A percentile compares a stretch with the other conserved stretches of the same genome.
Conservation (phyloP, 495 filamentous ascomycete genomes). For the Hyaloscypha finlandica region DNA sequence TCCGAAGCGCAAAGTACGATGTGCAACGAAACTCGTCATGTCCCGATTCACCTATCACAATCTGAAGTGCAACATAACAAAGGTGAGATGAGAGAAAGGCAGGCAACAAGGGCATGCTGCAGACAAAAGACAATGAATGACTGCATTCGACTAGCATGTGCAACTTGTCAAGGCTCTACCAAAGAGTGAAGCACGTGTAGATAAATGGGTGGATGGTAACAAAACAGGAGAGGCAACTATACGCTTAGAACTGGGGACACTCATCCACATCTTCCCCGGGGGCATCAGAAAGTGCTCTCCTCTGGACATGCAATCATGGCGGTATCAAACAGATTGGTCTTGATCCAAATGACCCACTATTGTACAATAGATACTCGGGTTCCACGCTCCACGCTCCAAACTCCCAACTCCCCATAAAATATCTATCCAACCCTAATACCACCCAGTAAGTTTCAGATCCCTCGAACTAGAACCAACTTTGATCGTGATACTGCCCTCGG, state of each 20-base stretch:
- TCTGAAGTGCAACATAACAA: too few species aligned
- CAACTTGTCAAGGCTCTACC: too few species aligned
- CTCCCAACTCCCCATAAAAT: neutral
- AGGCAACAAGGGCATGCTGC: too few species aligned
- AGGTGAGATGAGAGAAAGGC: too few species aligned
- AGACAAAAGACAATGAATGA: too few species aligned
- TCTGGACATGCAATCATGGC: neutral
- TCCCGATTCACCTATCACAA: too few species aligned
- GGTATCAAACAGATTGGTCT: neutral
- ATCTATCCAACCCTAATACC: slow-evolving; percentile 17
- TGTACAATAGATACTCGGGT: neutral
- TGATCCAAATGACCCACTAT: neutral
- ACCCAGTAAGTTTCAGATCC: slow-evolving; percentile 43
- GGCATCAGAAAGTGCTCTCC: neutral
- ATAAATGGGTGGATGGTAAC: too few species aligned
- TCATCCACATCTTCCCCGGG: neutral
- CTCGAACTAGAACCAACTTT: slow-evolving; percentile 51
- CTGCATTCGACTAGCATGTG: too few species aligned
- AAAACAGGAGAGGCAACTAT: too few species aligned
- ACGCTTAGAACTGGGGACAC: neutral
- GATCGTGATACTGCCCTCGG: slow-evolving; percentile 42
- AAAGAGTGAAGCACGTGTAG: too few species aligned
- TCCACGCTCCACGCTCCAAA: neutral
- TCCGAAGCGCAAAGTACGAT: too few species aligned
- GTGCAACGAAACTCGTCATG: too few species aligned